Percentiles rank a stretch among this genome's conserved stretches.
Evolutionary conservation across 2,329 filamentous ascomycete genomes (phyloP).

Genomic region (Alternaria viburni): DNA sequence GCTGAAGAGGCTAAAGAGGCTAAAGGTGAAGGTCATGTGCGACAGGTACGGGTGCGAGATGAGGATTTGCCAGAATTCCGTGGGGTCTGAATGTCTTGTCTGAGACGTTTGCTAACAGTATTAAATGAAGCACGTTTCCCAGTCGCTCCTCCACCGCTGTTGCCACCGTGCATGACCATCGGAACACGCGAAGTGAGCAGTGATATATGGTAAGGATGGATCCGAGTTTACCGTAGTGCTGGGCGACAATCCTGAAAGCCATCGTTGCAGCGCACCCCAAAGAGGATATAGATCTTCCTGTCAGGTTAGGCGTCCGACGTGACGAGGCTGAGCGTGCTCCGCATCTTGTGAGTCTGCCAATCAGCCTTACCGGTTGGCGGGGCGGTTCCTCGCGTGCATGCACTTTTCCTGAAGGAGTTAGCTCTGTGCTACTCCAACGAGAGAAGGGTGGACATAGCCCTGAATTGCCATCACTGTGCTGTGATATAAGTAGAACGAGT

Average conservation of each 20-base stretch:
- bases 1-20: not conserved
- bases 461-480: not conserved
- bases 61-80: not conserved
- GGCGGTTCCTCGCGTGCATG: not conserved
- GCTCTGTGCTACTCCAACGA: not conserved
- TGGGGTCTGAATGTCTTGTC: not conserved
- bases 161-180: not conserved
- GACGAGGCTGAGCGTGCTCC: constrained; percentile 1
- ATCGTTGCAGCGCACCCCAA: not conserved
- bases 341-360: not conserved
- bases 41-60: not conserved
- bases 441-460: not conserved
- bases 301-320: not conserved
- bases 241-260: not conserved
- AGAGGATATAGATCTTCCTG: not conserved
- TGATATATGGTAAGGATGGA: not conserved
- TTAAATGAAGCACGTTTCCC: not conserved
- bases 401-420: not conserved
- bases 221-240: not conserved
- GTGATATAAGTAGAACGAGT: not conserved
- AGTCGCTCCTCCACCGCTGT: not conserved
- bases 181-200: not conserved
- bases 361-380: not conserved
- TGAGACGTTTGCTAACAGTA: not conserved
- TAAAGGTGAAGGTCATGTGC: not conserved